Base-by-base conservation (phyloP, 75 land plant genomes). In the Cupressus sempervirens region DNA sequence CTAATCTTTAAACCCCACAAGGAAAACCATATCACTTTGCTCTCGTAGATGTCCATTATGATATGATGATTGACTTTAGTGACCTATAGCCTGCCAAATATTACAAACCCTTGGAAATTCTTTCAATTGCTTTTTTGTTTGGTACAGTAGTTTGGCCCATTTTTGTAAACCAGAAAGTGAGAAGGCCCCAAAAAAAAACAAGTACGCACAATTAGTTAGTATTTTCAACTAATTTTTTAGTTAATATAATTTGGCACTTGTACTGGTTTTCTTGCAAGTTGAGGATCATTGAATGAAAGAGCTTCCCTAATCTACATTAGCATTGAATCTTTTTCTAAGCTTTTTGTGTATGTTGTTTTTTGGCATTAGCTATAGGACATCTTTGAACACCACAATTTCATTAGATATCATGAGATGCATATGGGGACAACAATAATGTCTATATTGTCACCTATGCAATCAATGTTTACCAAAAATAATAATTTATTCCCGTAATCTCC, bases 371-470 rank as follows among this genome's bases (percentile, higher is more conserved):
- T 7, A 92, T 92, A 77, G 86, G 83, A 91, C 93, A 26, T 80
- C 91, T 48, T 87, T 93, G 35, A 91, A 16, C 94, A 92, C 54
- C 70, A 84, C 41, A 89, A 91, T 83, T 76, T 92, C 65, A 88
- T 92, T 62, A 87, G 85, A 54, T 92, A 87, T 53, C 86, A 92
- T 84, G 94, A 92, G 1, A 38, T 88, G 91, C 93, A 34, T 92
- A 89, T 52, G 94, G 91, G 82, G 94, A 92, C 83, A 80, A 73
- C 53, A 56, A 87, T 58, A 92, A 92, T 83, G 93, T 92, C 82
- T 92, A 92, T 87, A 89, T 92, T 54, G 84, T 91, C 81, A 92
- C 91, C 91, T 93, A 92, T n/a, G 94, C 91, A 92, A 67, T 90
- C 80, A 23, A 23, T 48, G 30, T 62, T 26, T 9, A 62, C n/a